Evolutionary conservation across 2,329 filamentous ascomycete species (phyloP), one percentile per base, ranked within the genome.

Genomic region (Aspergillus sp.): DNA sequence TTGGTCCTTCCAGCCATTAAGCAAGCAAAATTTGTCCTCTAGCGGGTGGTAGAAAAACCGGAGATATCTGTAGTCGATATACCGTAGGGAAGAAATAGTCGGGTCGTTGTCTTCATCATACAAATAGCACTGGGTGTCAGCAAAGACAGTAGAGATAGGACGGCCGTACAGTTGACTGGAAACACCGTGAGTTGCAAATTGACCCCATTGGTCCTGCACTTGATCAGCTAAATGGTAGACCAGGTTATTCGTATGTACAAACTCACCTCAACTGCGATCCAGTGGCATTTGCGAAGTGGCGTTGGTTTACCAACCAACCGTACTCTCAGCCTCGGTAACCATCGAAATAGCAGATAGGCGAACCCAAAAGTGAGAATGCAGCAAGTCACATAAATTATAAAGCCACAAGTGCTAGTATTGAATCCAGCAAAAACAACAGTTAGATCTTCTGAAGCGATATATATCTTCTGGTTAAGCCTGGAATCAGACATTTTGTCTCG

Each of bases 351-450:
- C 12, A 98, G 79, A 72, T 88, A 98, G 4, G 80, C 89, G 32
- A 95, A 63, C 2, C 93, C 93, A 15, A 83, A 70, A 0, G 90
- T 90, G 4, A 83, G 62, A 13, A 85, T 58, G 59, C 90, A 97
- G 5, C 95, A 69, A 7, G 77, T 58, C 3, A 84, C 58, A 64
- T 97, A 97, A 0, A 83, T 53, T 2, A 78, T 67, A 59, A 83
- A 86, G 1, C 93, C 89, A 12, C 82, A 51, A 3, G 71, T 67
- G 53, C 85, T 91, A 3, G 90, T 96, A 44, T 79, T 82, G 68
- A 97, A 98, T 0, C 93, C 93, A 20, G 91, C 89, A 62, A 97
- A 83, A 23, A 90, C 91, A 59, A 96, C 90, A 1, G 90, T 96
- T 54, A 98, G 74, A 66, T 98, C 93, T 67, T 98, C 93, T 38